These are phyloP conservation scores for Solanum appendiculatum DNA, from an alignment of 257 asterid species.

Conservation along the genomic window DNA sequence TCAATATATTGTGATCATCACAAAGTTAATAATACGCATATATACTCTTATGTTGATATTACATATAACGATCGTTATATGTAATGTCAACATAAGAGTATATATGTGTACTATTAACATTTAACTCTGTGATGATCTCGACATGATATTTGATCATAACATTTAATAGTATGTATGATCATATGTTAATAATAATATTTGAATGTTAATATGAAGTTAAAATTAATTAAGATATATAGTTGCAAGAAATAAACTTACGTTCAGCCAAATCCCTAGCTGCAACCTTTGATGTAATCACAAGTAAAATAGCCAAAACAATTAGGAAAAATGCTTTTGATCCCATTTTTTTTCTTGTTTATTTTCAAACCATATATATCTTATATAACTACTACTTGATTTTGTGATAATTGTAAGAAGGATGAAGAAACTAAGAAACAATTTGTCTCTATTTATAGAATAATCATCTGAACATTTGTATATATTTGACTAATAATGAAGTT, in stretches of 20 bases:
- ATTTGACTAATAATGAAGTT: not conserved
- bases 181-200: not conserved
- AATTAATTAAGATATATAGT: not conserved
- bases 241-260: not conserved
- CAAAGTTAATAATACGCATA: too few species aligned
- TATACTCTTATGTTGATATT: too few species aligned
- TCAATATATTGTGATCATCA: too few species aligned
- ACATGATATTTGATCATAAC: not conserved
- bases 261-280: constrained; percentile 7
- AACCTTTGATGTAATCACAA: constrained; percentile 3
- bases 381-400: not conserved
- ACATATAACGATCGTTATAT: too few species aligned
- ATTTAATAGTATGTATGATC: not conserved
- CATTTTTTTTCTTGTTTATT: not conserved
- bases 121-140: not conserved
- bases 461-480: not conserved
- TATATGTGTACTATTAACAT: too few species aligned
- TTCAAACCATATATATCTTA: not conserved
- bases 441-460: not conserved
- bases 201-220: not conserved
- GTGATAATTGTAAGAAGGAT: not conserved
- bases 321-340: not conserved
- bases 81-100: too few species aligned
- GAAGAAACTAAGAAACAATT: not conserved
- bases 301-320: not conserved